phyloP scores from a whole-genome alignment of 148 eudicot genomes.

The Vaccinium macrocarpon region DNA sequence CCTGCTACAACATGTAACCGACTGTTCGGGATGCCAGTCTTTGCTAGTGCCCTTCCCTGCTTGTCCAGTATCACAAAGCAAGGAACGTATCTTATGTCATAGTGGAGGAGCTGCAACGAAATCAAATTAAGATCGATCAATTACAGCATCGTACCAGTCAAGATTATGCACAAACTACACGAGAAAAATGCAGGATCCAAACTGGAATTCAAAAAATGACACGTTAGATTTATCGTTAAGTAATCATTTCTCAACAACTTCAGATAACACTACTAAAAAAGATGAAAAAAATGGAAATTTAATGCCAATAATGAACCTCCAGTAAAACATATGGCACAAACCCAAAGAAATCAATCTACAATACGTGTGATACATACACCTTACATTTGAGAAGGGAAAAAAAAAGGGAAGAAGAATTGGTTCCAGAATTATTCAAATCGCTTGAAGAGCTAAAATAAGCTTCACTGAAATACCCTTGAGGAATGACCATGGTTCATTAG shows the following conservation, averaged over 20 bases:
- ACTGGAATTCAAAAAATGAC: background rate
- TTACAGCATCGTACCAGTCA: background rate
- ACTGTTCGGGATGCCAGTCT: conserved; percentile 88
- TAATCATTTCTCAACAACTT: background rate
- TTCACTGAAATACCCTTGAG: background rate
- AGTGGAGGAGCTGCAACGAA: conserved; percentile 77
- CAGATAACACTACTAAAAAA: background rate
- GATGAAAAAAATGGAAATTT: background rate
- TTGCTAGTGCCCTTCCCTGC: conserved; percentile 77
- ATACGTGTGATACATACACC: background rate
- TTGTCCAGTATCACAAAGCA: conserved; percentile 94
- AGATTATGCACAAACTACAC: conserved; percentile 1
- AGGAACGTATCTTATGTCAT: conserved; percentile 93
- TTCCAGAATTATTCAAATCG: background rate
- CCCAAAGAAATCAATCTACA: background rate
- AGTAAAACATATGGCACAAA: background rate
- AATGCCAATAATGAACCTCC: background rate
- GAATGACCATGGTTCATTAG: background rate
- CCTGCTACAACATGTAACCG: conserved; percentile 93
- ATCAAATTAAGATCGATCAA: background rate
- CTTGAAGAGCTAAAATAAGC: background rate
- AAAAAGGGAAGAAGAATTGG: background rate
- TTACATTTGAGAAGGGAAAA: too few species aligned
- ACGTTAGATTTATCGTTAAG: background rate
- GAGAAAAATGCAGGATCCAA: background rate